phyloP scores from a whole-genome alignment of 164 flowering plant genomes.

The Magnolia sinica region DNA sequence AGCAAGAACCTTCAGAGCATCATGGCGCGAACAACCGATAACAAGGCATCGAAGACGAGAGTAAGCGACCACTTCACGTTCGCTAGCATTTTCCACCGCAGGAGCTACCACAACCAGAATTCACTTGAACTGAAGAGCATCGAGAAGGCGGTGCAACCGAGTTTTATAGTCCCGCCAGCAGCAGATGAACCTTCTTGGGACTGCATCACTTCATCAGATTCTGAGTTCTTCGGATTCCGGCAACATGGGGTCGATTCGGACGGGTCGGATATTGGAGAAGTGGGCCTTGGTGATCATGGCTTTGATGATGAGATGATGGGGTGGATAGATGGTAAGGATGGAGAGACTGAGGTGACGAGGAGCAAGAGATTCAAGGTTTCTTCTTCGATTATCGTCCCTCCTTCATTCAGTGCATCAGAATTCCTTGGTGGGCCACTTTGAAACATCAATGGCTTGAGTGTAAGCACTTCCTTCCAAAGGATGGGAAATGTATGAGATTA shows the following conservation, averaged over 20 bases:
- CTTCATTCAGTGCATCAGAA: constrained; percentile 47
- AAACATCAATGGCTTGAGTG: background rate
- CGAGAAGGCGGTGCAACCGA: constrained; percentile 68
- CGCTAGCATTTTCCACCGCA: constrained; percentile 58
- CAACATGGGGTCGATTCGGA: constrained; percentile 36
- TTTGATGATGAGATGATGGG: constrained; percentile 34
- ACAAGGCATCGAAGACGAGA: constrained; percentile 44
- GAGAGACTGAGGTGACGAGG: constrained; percentile 22
- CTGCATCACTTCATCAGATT: constrained; percentile 34
- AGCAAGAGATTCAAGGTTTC: constrained; percentile 75
- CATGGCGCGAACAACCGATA: constrained; percentile 49
- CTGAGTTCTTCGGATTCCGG: constrained; percentile 16
- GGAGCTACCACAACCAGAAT: constrained; percentile 29
- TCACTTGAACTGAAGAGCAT: constrained; percentile 36
- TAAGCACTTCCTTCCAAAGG: constrained; percentile 7
- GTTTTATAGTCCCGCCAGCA: constrained; percentile 54
- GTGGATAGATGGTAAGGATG: constrained; percentile 38
- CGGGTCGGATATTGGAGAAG: constrained; percentile 37
- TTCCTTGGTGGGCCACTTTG: constrained; percentile 1
- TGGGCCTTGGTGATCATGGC: constrained; percentile 10
- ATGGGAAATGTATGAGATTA: constrained; percentile 8
- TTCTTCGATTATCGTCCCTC: constrained; percentile 71
- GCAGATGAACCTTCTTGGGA: constrained; percentile 37
- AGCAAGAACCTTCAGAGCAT: constrained; percentile 70
- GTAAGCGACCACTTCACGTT: constrained; percentile 78